phyloP scores from a whole-genome alignment of 176 grass and related monocot species.

The Poa pratensis region DNA sequence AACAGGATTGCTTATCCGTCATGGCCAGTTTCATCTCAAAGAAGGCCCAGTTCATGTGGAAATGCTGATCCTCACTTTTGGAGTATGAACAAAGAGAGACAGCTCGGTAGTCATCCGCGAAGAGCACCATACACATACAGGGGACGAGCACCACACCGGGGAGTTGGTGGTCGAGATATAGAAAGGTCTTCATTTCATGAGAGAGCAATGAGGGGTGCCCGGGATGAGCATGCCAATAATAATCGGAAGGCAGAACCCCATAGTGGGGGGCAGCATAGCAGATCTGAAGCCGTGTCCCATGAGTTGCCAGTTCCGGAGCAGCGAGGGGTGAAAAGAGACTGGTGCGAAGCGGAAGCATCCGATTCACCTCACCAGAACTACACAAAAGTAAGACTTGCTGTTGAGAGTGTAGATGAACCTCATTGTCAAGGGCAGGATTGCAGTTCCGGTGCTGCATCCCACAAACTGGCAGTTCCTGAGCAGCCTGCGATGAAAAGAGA shows the following conservation, averaged over 20 bases:
- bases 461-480: neutral
- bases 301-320: constrained; percentile 27
- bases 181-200: constrained; percentile 33
- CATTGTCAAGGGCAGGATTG: neutral
- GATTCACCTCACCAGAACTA: constrained; percentile 45
- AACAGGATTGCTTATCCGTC: constrained; percentile 23
- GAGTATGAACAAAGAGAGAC: constrained; percentile 20
- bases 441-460: neutral
- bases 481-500: constrained; percentile 39
- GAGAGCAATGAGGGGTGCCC: constrained; percentile 18
- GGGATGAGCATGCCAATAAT: constrained; percentile 32
- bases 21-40: neutral
- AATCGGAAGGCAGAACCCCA: constrained; percentile 20
- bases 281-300: neutral
- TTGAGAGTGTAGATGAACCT: constrained; percentile 22
- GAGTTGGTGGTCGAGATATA: constrained; percentile 21
- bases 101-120: constrained; percentile 17
- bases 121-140: constrained; percentile 7
- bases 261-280: neutral
- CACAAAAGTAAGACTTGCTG: constrained; percentile 40
- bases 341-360: constrained; percentile 42
- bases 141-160: neutral
- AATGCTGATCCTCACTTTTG: constrained; percentile 20
- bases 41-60: constrained; percentile 36
- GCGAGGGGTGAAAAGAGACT: constrained; percentile 46